Conservation (phyloP, 2,329 filamentous ascomycete genomes). For the Cordyceps tenuipes region DNA sequence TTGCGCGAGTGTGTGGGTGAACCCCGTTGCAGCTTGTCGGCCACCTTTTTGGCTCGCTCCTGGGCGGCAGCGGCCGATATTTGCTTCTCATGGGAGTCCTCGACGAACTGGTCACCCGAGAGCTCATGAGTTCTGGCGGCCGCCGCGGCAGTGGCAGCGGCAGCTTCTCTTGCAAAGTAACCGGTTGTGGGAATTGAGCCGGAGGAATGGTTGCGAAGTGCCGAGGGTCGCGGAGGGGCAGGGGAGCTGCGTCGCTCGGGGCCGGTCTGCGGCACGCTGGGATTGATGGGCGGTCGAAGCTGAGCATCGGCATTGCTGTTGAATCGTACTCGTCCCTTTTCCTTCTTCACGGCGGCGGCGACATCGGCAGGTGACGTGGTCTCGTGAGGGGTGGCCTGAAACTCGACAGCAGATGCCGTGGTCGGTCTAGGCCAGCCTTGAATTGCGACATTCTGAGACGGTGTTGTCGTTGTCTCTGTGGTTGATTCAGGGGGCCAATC, state of each 20-base stretch:
- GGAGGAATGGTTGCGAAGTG: conserved; percentile 11
- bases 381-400: background rate
- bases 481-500: conserved; percentile 8
- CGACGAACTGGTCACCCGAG: background rate
- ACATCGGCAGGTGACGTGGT: conserved; percentile 7
- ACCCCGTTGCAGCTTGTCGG: conserved; percentile 29
- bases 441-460: background rate
- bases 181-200: conserved; percentile 10
- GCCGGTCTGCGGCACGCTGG: conserved; percentile 13
- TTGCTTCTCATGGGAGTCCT: conserved; percentile 14
- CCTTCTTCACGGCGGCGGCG: conserved; percentile 26
- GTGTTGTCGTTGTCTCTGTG: background rate
- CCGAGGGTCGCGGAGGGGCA: conserved; percentile 8
- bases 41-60: conserved; percentile 34
- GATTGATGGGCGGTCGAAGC: conserved; percentile 17
- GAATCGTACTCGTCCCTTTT: conserved; percentile 41
- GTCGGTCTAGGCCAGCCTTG: conserved; percentile 9
- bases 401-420: background rate
- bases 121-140: background rate
- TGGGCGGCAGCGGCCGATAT: conserved; percentile 34
- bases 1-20: conserved; percentile 28
- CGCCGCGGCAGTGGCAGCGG: conserved; percentile 12
- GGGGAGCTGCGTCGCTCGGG: conserved; percentile 14
- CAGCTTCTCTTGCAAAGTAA: conserved; percentile 11
- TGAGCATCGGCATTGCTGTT: conserved; percentile 35